Base-by-base conservation (phyloP, 2,329 filamentous ascomycete genomes). In the Epichloe baconii region DNA sequence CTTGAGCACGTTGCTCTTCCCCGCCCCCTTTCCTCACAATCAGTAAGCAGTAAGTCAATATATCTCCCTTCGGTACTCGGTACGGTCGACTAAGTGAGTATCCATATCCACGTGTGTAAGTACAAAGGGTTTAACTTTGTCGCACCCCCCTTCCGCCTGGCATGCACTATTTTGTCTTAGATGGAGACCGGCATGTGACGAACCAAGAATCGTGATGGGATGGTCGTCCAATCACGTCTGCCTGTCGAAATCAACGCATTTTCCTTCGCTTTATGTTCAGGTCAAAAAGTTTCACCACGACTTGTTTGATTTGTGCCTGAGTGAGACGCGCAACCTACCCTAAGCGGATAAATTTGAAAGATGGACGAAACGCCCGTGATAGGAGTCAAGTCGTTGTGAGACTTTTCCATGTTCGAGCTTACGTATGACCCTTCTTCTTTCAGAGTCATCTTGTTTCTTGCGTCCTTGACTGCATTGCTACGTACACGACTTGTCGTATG, bases 161-260 rank as follows among this genome's bases (percentile, higher is more conserved):
- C 38, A 37, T 49, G 41, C 34, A 38, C 8, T 11, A 15, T 44
- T 15, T 21, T 44, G 48, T 49, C 48, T 44, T 15, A 23, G 41
- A 44, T 49, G 17, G 19, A n/a, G 41, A 31, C 41, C 17, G 41
- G 48, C 48, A 44, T 49, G 48, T 49, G 48, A 49, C 34, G 34
- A 49, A 35, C 36, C 23, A 10, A 48, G 46, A 31, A 49, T 44
- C 44, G 47, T 37, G 48, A 49, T 19, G 48, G 19, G 15, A 36
- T 36, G 40, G 23, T 7, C 23, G 47, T 49, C 19, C 26, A 35
- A 44, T 44, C 42, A 36, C 40, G 40, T 36, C 38, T 44, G 23
- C 12, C 26, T 26, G 40, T 8, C 26, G 26, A 26, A 3, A 26
- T 26, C 26, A 26, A 36, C 23, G 17, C 31, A 36, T 21, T 46